Evolutionary conservation across 2,329 filamentous ascomycete species (phyloP).

Genomic region (Zelopaecilomyces penicillatus): DNA sequence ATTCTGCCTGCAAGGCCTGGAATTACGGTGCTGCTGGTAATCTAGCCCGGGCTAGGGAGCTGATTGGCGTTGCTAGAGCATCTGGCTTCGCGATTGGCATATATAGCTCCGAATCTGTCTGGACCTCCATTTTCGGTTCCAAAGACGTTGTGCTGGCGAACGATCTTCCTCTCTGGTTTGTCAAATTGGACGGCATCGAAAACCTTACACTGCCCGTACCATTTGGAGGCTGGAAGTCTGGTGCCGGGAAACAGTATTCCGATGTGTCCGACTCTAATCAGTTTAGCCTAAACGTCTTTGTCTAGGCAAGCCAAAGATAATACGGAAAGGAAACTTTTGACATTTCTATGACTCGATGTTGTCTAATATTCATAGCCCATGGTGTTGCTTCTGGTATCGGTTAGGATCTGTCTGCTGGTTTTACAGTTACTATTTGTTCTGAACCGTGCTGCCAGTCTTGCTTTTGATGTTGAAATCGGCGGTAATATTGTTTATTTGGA

Average conservation of each 20-base stretch:
- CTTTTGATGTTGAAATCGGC: too few relatives aligned
- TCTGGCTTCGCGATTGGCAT: slow-evolving; percentile 5
- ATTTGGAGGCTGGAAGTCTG: slow-evolving; percentile 7
- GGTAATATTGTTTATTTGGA: too few relatives aligned
- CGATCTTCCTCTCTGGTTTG: slow-evolving; percentile 8
- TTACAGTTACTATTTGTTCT: too few relatives aligned
- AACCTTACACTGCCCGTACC: slow-evolving; percentile 3
- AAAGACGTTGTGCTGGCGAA: slow-evolving; percentile 1
- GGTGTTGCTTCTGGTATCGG: too few relatives aligned
- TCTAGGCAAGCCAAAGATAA: too few relatives aligned
- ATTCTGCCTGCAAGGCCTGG: slow-evolving; percentile 6
- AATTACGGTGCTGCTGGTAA: slow-evolving; percentile 5
- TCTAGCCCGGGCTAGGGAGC: slow-evolving; percentile 6
- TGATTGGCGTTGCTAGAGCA: slow-evolving; percentile 1
- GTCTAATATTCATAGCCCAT: too few relatives aligned
- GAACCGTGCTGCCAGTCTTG: too few relatives aligned
- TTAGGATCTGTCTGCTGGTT: too few relatives aligned
- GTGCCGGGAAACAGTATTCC: background rate
- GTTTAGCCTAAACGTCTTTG: background rate
- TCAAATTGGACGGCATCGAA: slow-evolving; percentile 9
- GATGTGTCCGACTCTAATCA: background rate
- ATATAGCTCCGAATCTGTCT: slow-evolving; percentile 5
- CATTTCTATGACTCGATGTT: too few relatives aligned
- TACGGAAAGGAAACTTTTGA: too few relatives aligned
- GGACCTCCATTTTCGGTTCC: slow-evolving; percentile 6